Base-by-base conservation (phyloP, 805 yeast genomes). In the Candida boleticola region DNA sequence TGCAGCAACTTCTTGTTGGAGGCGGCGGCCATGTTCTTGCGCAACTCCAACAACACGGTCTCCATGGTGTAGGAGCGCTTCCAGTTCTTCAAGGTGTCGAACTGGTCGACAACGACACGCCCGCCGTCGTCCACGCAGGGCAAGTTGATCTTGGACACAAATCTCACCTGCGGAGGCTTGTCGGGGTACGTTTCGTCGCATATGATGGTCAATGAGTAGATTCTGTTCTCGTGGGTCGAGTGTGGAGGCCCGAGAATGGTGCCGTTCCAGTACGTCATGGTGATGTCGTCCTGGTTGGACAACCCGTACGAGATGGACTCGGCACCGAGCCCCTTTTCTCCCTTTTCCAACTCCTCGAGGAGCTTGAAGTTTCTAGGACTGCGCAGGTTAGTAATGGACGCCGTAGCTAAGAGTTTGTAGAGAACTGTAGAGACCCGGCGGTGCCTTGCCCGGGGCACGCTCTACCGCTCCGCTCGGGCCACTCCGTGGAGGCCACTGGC, bases 191-290 rank as follows among this genome's bases (percentile, higher is more conserved):
- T 68, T 4, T 79, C 80, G 17, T 89, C 97, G 61, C 97, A 90
- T 48, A 79, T 81, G 37, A 93, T 80, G 40, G 77, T 80, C 42
- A 93, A 72, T 27, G 88, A 83, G 63, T 93, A 93, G 48, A 93
- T 93, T 58, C 99, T 77, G 64, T 93, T 93, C 62, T 90, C 97
- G 61, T 92, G 97, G 21, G 79, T 79, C 11, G 71, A 65, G 57
- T 86, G 95, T 27, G 99, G 99, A 3, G 99, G 99, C 0, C 99
- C 99, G 50, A 93, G 71, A 40, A 93, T 92, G 26, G 99, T 93
- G 10, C 97, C 99, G 66, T 90, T 93, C 99, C 99, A 93, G 55
- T 84, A 67, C 9, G 96, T 85, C 95, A 93, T 88, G 39, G 89
- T 72, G 51, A 90, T 87, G 61, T 93, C 99, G 55, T 87, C 96